phyloP scores from a whole-genome alignment of 441 rosid genomes.

The Sinapis alba region DNA sequence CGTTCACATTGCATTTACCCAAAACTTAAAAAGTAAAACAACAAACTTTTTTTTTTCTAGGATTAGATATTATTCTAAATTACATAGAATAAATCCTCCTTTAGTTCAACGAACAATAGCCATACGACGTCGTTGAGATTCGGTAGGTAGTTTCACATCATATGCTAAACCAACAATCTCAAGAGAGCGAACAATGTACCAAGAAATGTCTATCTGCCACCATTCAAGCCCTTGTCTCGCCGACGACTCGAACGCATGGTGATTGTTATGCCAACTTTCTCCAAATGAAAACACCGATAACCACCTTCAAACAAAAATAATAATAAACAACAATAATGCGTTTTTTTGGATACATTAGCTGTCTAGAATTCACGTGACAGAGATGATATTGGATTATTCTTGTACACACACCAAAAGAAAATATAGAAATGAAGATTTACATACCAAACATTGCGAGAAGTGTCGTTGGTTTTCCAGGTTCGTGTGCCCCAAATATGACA shows the following conservation, averaged over 20 bases:
- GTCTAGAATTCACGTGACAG: slow-evolving; percentile 18
- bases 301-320: slow-evolving; percentile 52
- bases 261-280: slow-evolving; percentile 92
- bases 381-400: background rate
- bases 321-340: background rate
- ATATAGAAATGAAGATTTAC: background rate
- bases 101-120: slow-evolving; percentile 39
- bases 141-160: slow-evolving; percentile 65
- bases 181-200: slow-evolving; percentile 67
- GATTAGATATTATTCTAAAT: slow-evolving; percentile 23
- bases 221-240: slow-evolving; percentile 84
- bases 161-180: slow-evolving; percentile 71
- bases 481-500: slow-evolving; percentile 43
- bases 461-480: slow-evolving; percentile 42
- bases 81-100: slow-evolving; percentile 9
- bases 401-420: slow-evolving; percentile 5
- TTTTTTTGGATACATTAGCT: slow-evolving; percentile 11
- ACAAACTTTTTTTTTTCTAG: slow-evolving; percentile 11
- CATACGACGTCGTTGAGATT: slow-evolving; percentile 60
- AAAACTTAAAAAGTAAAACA: slow-evolving; percentile 25
- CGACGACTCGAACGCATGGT: slow-evolving; percentile 81
- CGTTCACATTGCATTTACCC: slow-evolving; percentile 7
- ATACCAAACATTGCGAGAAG: slow-evolving; percentile 43
- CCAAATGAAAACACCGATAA: slow-evolving; percentile 81
- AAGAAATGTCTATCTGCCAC: slow-evolving; percentile 86